Base-by-base conservation (phyloP, 2,329 filamentous ascomycete species). In the Thelonectria blattea region DNA sequence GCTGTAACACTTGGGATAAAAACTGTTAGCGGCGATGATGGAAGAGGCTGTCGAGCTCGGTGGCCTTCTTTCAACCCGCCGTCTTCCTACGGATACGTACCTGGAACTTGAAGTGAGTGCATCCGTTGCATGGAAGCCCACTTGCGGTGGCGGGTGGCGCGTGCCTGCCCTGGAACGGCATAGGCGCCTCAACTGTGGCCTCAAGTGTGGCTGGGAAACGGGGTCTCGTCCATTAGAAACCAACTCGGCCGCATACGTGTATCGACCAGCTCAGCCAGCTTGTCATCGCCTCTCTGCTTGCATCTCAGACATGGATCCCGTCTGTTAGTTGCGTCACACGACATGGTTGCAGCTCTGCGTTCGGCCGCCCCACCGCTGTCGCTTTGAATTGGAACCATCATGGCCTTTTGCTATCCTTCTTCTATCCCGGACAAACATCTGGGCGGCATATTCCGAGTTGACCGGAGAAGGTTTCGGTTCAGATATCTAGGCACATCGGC, bases 21-120 rank as follows among this genome's bases (percentile, higher is more conserved):
- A 45, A 37, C 15, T 37, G 11, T 57, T 71, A 69, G 67, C 60
- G 52, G 64, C 67, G 46, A 68, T 70, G 64, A 66, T 71, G 62
- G 67, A 70, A 66, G 67, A 65, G 62, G 61, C 65, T 64, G n/a
- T 12, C 42, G 18, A 20, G 42, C 42, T 53, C 51, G 17, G 39
- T 52, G 46, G 27, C 34, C 27, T 37, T 42, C 48, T 22, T 52
- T 39, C 32, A 51, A 51, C 15, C 45, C 60, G 45, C 50, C n/a
- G 42, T 24, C 42, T n/a, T 24, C 22, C 22, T 7, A 30, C 27
- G 27, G 8, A 30, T 30, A 30, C 27, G 27, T 30, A 30, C 27
- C 27, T 30, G 3, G 3, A 9, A 4, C 27, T 30, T 4, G 27
- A 37, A 49, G 42, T 48, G 45, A 27, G 20, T 22, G 27, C 30